Evolutionary conservation across 2,329 filamentous ascomycete species (phyloP), one percentile per base, ranked within the genome.

Genomic region (Tricladium varicosporioides): DNA sequence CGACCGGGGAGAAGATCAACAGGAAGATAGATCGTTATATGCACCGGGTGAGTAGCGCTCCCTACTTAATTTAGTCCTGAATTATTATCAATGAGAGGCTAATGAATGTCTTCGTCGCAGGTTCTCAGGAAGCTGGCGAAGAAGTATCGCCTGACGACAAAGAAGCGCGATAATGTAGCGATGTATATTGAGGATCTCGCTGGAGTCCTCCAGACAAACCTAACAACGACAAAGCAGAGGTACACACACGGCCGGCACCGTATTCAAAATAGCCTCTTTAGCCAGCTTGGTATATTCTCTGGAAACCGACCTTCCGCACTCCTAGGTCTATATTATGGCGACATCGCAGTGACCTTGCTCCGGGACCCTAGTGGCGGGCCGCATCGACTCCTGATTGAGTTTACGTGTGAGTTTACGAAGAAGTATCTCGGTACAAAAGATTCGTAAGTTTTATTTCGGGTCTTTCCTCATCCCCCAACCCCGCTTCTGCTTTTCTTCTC

Each of bases 221-320:
- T n/a, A 56, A 66, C 58, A 27, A 70, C 55, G 16, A 70, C 55
- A n/a, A 65, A 63, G 56, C 62, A 70, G 61, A 53, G 49, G 10
- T 71, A 64, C 42, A 62, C 63, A 18, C 53, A 68, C 14, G 56
- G 64, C 27, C 61, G 65, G 60, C 50, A 66, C 2, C 60, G 59
- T 2, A 69, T 70, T 44, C 13, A 60, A 43, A n/a, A 47, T 42
- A 44, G 5, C 42, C 55, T 61, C 22, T 63, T 60, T 46, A 55
- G 43, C 42, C 15, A 60, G 47, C 56, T 63, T 27, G 54, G 48
- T 53, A 43, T 31, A 15, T 55, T 62, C 32, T 60, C 51, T 42
- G 45, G 2, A 54, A 63, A 60, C 56, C 54, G 54, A 19, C 58
- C 56, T 57, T 54, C 5, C 56, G 51, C 57, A 40, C 49, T 63